A percentile compares a stretch with the other conserved stretches of the same genome.
Evolutionary conservation across 129 eudicot species (phyloP).

Genomic region (Artemisia annua): DNA sequence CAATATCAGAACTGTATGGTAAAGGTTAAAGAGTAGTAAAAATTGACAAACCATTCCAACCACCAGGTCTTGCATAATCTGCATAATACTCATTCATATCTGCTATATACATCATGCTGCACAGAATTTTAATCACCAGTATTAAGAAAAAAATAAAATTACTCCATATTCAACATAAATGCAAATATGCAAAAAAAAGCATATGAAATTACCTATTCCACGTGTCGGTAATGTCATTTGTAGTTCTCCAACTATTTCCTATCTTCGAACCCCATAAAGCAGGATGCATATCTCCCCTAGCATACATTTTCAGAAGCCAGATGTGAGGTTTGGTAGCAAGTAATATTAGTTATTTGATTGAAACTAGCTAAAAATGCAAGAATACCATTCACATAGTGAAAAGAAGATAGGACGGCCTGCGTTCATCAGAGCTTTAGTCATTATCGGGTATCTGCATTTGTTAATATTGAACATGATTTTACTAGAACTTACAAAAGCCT

Average conservation of each 20-base stretch:
- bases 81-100: conserved; percentile 90
- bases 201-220: conserved; percentile 60
- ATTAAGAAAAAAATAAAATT: not conserved
- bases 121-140: conserved; percentile 7
- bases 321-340: not conserved
- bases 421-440: conserved; percentile 85
- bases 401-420: conserved; percentile 82
- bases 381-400: conserved; percentile 86
- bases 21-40: not conserved
- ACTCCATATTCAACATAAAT: not conserved
- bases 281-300: conserved; percentile 97
- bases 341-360: not conserved
- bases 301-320: not conserved
- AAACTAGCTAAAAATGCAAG: conserved; percentile 2
- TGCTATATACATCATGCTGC: conserved; percentile 80
- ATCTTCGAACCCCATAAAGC: conserved; percentile 73
- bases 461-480: not conserved
- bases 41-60: conserved; percentile 80
- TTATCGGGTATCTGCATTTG: conserved; percentile 72
- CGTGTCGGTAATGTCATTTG: conserved; percentile 62
- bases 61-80: conserved; percentile 89
- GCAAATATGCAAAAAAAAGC: not conserved
- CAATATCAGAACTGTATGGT: not conserved
- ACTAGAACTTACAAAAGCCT: conserved; percentile 8
- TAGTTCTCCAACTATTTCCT: conserved; percentile 97